phyloP scores from a whole-genome alignment of 2,329 filamentous ascomycete genomes.

The Aspergillus proliferans region DNA sequence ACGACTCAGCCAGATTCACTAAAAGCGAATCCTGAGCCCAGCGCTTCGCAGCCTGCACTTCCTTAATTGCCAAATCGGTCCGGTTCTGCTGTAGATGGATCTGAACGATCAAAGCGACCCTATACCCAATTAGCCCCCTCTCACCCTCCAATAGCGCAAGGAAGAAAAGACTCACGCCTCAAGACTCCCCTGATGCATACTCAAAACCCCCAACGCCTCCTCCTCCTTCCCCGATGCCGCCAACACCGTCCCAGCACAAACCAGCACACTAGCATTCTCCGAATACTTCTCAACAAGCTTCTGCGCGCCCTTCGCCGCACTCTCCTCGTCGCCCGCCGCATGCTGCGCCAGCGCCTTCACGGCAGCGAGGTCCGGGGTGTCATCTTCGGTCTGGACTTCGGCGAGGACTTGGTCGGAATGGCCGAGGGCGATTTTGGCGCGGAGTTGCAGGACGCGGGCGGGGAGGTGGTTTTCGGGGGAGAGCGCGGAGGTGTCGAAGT shows the following conservation, averaged over 20 bases:
- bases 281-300: constrained; percentile 59
- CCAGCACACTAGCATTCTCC: constrained; percentile 75
- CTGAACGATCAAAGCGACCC: constrained; percentile 82
- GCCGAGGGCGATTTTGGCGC: constrained; percentile 76
- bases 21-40: constrained; percentile 94
- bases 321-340: constrained; percentile 52
- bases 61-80: constrained; percentile 82
- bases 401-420: constrained; percentile 67
- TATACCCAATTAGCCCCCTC: constrained; percentile 14
- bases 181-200: constrained; percentile 74
- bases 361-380: constrained; percentile 68
- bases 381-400: constrained; percentile 52
- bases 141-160: not conserved
- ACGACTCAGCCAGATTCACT: constrained; percentile 90
- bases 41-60: constrained; percentile 75
- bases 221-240: constrained; percentile 76
- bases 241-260: constrained; percentile 74
- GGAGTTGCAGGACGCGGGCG: constrained; percentile 70
- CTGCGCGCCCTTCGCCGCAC: constrained; percentile 59
- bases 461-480: constrained; percentile 71
- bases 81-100: constrained; percentile 90
- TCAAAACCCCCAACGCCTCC: constrained; percentile 71
- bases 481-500: constrained; percentile 76
- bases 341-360: constrained; percentile 69
- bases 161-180: constrained; percentile 57